These are phyloP conservation scores for Fusarium proliferatum DNA, from an alignment of 2,329 filamentous ascomycete genomes.

Conservation along the genomic window DNA sequence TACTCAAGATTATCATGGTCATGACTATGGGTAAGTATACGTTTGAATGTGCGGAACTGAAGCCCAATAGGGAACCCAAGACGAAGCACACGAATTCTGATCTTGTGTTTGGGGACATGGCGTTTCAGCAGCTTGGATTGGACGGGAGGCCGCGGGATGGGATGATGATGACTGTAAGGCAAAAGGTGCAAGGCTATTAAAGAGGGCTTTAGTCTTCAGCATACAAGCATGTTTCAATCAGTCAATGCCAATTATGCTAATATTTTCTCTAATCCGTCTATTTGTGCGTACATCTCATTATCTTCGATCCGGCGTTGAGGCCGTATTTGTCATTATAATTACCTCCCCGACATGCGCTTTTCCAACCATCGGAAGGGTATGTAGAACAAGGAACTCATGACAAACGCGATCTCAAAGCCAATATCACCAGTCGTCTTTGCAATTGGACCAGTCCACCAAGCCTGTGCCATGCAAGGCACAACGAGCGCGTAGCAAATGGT, in stretches of 20 bases:
- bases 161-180: conserved; percentile 41
- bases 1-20: conserved; percentile 47
- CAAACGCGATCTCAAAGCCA: conserved; percentile 73
- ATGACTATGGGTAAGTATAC: conserved; percentile 40
- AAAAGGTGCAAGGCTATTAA: background rate
- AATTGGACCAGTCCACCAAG: conserved; percentile 71
- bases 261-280: conserved; percentile 15
- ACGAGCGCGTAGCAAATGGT: conserved; percentile 62
- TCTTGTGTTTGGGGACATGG: conserved; percentile 36
- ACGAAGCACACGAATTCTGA: conserved; percentile 42
- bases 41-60: conserved; percentile 39
- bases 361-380: conserved; percentile 60
- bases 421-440: conserved; percentile 71
- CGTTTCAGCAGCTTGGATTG: conserved; percentile 37
- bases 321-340: background rate
- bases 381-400: conserved; percentile 60
- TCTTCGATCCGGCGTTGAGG: conserved; percentile 6
- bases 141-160: conserved; percentile 35
- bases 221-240: background rate
- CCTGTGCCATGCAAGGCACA: conserved; percentile 69
- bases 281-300: conserved; percentile 10
- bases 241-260: background rate
- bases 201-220: background rate
- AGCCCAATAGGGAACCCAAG: conserved; percentile 18
- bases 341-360: conserved; percentile 49